phyloP scores from a whole-genome alignment of 331 rosid genomes.

The Phaseolus coccineus region DNA sequence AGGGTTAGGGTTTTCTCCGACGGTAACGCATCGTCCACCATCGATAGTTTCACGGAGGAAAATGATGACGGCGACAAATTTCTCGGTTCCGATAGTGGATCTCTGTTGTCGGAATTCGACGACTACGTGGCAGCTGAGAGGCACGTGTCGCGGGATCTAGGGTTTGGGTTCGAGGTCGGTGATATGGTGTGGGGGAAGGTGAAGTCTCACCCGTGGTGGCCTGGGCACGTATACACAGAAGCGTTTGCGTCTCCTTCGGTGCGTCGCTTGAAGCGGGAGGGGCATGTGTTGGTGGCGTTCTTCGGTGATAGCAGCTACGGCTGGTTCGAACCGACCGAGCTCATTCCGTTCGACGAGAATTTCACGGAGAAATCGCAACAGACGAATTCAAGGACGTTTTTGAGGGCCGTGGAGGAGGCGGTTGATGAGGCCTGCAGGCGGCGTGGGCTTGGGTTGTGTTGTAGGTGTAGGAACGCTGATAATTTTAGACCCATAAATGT shows the following conservation, averaged over 20 bases:
- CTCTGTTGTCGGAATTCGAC: constrained; percentile 76
- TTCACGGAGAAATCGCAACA: constrained; percentile 83
- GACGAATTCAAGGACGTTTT: constrained; percentile 62
- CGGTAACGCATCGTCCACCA: constrained; percentile 39
- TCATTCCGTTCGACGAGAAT: constrained; percentile 74
- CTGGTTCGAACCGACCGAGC: constrained; percentile 92
- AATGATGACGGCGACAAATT: background rate
- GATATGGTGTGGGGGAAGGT: constrained; percentile 99
- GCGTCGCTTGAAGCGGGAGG: constrained; percentile 79
- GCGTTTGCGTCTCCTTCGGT: constrained; percentile 74
- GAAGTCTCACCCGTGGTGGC: constrained; percentile 99
- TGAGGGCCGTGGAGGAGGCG: constrained; percentile 93
- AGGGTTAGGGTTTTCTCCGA: constrained; percentile 60
- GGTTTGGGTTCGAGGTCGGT: constrained; percentile 79
- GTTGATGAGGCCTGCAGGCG: constrained; percentile 85
- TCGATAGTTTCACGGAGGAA: background rate
- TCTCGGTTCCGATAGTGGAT: constrained; percentile 50
- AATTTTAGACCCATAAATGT: constrained; percentile 63
- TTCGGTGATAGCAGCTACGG: constrained; percentile 98
- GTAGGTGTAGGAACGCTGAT: constrained; percentile 71
- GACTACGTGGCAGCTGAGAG: constrained; percentile 77
- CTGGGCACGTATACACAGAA: constrained; percentile 86
- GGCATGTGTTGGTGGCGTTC: constrained; percentile 85
- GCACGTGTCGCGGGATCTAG: constrained; percentile 50
- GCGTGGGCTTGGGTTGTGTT: constrained; percentile 71